Percentiles rank a stretch among this genome's conserved stretches.
These are phyloP conservation scores for Skeletonema menzelii DNA, from an alignment of 108 stramenopile genomes.

Conservation along the genomic window DNA sequence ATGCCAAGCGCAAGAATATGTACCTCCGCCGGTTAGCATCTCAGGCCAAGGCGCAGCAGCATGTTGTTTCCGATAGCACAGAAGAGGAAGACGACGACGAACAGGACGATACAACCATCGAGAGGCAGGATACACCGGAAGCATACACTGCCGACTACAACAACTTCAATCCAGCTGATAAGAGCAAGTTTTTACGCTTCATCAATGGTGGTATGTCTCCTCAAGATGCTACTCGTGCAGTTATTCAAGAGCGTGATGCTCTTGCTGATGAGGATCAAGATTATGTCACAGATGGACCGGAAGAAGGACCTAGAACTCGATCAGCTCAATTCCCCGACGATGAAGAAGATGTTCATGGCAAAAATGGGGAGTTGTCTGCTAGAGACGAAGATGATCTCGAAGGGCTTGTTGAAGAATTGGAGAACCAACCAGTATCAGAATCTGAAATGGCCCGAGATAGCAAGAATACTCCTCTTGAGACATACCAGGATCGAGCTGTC, in stretches of 20 bases:
- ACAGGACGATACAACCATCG: neutral
- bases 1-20: constrained; percentile 38
- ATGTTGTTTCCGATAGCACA: neutral
- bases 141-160: constrained; percentile 53
- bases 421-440: constrained; percentile 5
- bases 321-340: constrained; percentile 1
- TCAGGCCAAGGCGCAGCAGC: constrained; percentile 60
- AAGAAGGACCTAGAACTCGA: neutral
- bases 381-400: constrained; percentile 5
- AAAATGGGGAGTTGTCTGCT: constrained; percentile 16
- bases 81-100: neutral
- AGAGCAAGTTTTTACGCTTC: constrained; percentile 74
- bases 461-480: constrained; percentile 14
- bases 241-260: constrained; percentile 16
- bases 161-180: constrained; percentile 63
- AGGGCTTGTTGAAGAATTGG: neutral
- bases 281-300: constrained; percentile 7
- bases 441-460: constrained; percentile 30
- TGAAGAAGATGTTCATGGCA: neutral
- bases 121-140: neutral
- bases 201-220: constrained; percentile 70
- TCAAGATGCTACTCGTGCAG: constrained; percentile 19
- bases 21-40: constrained; percentile 55
- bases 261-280: constrained; percentile 50
- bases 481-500: neutral